phyloP scores from a whole-genome alignment of 495 filamentous ascomycete species.

The Penicillium salamii region DNA sequence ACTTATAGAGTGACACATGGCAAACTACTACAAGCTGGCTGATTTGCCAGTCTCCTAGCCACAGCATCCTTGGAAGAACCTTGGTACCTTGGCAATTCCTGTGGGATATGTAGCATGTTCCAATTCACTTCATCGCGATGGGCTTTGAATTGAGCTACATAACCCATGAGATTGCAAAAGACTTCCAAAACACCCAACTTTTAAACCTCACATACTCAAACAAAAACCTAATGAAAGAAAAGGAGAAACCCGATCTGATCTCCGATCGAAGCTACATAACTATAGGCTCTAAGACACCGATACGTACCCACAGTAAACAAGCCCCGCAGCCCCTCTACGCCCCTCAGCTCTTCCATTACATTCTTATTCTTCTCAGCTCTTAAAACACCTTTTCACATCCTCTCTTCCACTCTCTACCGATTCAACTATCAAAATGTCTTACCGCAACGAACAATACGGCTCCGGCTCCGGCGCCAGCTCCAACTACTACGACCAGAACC shows the following conservation, averaged over 20 bases:
- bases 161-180: too few species aligned
- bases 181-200: too few species aligned
- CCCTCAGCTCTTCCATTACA: slow-evolving; percentile 6
- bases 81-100: too few species aligned
- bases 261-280: background rate
- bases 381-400: background rate
- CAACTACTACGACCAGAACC: slow-evolving; percentile 19
- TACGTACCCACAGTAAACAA: background rate
- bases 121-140: too few species aligned
- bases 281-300: background rate
- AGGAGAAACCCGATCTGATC: background rate
- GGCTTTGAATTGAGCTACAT: too few species aligned
- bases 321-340: slow-evolving; percentile 7
- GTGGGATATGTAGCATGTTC: too few species aligned
- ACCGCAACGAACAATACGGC: slow-evolving; percentile 5
- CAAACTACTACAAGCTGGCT: too few species aligned
- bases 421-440: slow-evolving; percentile 14
- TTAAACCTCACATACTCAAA: too few species aligned
- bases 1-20: too few species aligned
- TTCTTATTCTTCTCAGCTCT: background rate
- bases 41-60: too few species aligned
- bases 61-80: too few species aligned
- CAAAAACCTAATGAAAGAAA: too few species aligned
- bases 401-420: background rate
- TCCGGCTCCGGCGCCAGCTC: slow-evolving; percentile 3